Percentiles rank a stretch among this genome's conserved stretches.
Evolutionary conservation across 2,329 filamentous ascomycete genomes (phyloP).

Genomic region (Stromatinia cepivora): DNA sequence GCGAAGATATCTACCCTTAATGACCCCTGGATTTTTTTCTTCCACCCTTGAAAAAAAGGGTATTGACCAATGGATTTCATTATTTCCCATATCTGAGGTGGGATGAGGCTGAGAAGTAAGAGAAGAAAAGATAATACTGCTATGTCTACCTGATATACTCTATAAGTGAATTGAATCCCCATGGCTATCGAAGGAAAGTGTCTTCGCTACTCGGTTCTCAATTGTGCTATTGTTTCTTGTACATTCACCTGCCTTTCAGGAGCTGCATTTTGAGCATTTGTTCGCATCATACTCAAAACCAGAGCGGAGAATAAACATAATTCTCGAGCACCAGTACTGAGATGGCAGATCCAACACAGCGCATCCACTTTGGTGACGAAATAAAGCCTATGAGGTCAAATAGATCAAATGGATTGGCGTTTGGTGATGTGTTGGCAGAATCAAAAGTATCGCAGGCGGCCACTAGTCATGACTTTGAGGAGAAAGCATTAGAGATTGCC

Average conservation of each 20-base stretch:
- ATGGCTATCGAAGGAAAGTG: background rate
- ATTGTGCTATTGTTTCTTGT: background rate
- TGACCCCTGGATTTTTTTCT: background rate
- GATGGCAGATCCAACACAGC: slow-evolving; percentile 30
- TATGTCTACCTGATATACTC: background rate
- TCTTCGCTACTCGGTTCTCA: background rate
- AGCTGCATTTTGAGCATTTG: background rate
- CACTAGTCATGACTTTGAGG: slow-evolving; percentile 31
- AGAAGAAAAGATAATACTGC: background rate
- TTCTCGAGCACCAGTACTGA: background rate
- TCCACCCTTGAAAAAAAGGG: background rate
- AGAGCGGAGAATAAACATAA: background rate
- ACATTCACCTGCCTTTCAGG: background rate
- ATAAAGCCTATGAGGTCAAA: slow-evolving; percentile 31
- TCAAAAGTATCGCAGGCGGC: slow-evolving; percentile 30
- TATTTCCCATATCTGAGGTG: background rate
- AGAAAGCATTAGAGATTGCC: slow-evolving; percentile 32
- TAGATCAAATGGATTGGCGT: slow-evolving; percentile 10
- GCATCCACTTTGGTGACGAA: slow-evolving; percentile 33
- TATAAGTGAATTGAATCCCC: slow-evolving; percentile 7
- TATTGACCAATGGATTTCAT: background rate
- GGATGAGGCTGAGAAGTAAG: background rate
- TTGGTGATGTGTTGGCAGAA: slow-evolving; percentile 22
- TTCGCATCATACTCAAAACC: background rate
- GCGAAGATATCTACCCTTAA: background rate